Percentiles rank a stretch among this genome's conserved stretches.
These are phyloP conservation scores for Kwoniella shandongensis DNA, from an alignment of 768 basidiomycete species.

Conservation along the genomic window DNA sequence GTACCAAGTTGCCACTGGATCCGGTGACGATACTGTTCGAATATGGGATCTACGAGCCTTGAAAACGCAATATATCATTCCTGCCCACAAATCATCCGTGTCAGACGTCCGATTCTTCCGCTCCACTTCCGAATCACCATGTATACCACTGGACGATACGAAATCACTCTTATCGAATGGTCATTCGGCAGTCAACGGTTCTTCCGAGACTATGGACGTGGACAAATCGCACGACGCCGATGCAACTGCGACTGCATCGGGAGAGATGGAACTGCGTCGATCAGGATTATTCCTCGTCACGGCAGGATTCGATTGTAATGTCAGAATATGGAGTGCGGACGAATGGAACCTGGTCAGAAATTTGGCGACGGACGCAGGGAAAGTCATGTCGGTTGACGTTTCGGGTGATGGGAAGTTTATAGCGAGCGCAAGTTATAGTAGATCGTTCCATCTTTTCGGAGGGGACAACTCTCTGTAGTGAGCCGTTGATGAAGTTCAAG, in stretches of 20 bases:
- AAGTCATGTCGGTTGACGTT: conserved; percentile 97
- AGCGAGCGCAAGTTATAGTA: conserved; percentile 86
- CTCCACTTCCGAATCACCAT: conserved; percentile 39
- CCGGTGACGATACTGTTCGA: conserved; percentile 94
- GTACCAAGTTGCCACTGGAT: conserved; percentile 95
- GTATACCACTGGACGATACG: conserved; percentile 20
- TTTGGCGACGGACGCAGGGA: conserved; percentile 85
- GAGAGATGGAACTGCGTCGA: conserved; percentile 13
- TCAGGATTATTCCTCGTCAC: conserved; percentile 88
- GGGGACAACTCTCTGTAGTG: conserved; percentile 58
- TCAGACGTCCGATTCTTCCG: conserved; percentile 95
- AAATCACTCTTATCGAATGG: not conserved
- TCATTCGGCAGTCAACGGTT: not conserved
- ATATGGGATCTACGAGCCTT: conserved; percentile 98
- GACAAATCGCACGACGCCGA: not conserved
- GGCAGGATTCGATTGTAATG: conserved; percentile 88
- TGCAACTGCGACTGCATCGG: not conserved
- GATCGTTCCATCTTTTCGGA: conserved; percentile 90
- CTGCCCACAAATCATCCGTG: conserved; percentile 91
- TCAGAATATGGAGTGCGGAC: conserved; percentile 96
- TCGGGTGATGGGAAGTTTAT: conserved; percentile 77
- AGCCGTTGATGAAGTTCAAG: too few species aligned
- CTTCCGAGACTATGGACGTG: conserved; percentile 5
- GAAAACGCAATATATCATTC: conserved; percentile 90
- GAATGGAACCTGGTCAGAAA: conserved; percentile 92